A percentile compares a stretch with the other conserved stretches of the same genome.
phyloP scores from a whole-genome alignment of 148 eudicot genomes.

The Cornus florida region DNA sequence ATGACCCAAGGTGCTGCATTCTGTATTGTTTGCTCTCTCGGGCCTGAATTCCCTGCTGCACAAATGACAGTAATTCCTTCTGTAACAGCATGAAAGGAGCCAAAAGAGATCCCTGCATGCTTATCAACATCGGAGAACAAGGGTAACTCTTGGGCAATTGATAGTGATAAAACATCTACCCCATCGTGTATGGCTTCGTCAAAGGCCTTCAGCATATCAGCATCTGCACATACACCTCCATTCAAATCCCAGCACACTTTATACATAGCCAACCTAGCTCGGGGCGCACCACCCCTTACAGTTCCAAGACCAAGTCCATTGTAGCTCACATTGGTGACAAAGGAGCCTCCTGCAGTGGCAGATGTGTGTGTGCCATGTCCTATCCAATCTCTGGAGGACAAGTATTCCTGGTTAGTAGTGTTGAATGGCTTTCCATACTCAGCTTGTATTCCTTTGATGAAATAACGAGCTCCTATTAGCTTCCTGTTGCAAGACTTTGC shows the following conservation, averaged over 20 bases:
- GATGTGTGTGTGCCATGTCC: slow-evolving; percentile 37
- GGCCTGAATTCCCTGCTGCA: slow-evolving; percentile 22
- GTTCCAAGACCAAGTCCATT: slow-evolving; percentile 27
- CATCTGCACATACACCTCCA: slow-evolving; percentile 5
- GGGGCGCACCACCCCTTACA: slow-evolving; percentile 29
- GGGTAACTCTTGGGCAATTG: slow-evolving; percentile 10
- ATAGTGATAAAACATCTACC: slow-evolving; percentile 19
- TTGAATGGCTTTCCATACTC: slow-evolving; percentile 11
- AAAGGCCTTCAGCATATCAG: slow-evolving; percentile 26
- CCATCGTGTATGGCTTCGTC: slow-evolving; percentile 33
- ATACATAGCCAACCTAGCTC: slow-evolving; percentile 27
- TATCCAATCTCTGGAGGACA: slow-evolving; percentile 24
- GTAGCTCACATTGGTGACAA: slow-evolving; percentile 12
- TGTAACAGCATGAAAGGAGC: slow-evolving; percentile 29
- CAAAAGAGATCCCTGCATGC: slow-evolving; percentile 17
- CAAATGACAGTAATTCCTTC: slow-evolving; percentile 29
- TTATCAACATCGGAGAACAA: slow-evolving; percentile 16
- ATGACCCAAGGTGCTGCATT: slow-evolving; percentile 31
- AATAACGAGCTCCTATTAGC: slow-evolving; percentile 26
- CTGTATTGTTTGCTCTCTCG: slow-evolving; percentile 17
- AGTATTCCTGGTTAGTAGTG: background rate
- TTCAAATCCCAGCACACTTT: slow-evolving; percentile 23
- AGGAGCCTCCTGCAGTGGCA: slow-evolving; percentile 23
- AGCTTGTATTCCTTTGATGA: slow-evolving; percentile 8
- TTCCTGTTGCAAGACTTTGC: slow-evolving; percentile 18